A percentile compares a stretch with the other conserved stretches of the same genome.
Evolutionary conservation across 352 stramenopile genomes (phyloP).

Genomic region (Pythium diclinum): DNA sequence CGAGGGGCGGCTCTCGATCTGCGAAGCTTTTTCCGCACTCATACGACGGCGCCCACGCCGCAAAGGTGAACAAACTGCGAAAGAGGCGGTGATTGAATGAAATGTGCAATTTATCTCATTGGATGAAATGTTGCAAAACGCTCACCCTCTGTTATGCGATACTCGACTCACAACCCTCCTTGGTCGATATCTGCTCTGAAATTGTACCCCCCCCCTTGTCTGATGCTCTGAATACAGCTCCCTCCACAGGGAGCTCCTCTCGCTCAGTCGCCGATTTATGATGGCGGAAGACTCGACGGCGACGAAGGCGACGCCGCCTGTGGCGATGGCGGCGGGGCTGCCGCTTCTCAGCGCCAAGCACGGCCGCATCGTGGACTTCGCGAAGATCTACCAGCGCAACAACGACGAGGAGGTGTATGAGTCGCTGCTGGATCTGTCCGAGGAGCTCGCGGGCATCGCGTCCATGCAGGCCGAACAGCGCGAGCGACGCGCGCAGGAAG

Average conservation of each 20-base stretch:
- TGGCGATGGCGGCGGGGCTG: slow-evolving; percentile 18
- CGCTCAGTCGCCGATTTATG: slow-evolving; percentile 3
- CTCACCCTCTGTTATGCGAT: slow-evolving; percentile 2
- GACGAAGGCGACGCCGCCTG: not conserved
- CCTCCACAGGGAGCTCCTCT: not conserved
- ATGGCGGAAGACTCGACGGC: slow-evolving; percentile 13
- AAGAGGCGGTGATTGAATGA: slow-evolving; percentile 13
- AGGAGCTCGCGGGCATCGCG: slow-evolving; percentile 55
- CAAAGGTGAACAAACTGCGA: slow-evolving; percentile 29
- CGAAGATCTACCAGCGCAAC: slow-evolving; percentile 61
- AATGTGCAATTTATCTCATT: slow-evolving; percentile 23
- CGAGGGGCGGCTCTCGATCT: slow-evolving; percentile 11
- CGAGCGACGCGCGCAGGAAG: slow-evolving; percentile 27
- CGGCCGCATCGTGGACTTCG: slow-evolving; percentile 48
- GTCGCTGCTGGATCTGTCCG: slow-evolving; percentile 46
- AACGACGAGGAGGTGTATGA: slow-evolving; percentile 51
- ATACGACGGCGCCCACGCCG: slow-evolving; percentile 16
- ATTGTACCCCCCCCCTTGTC: not conserved
- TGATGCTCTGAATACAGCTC: not conserved
- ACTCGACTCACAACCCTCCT: not conserved
- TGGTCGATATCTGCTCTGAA: not conserved
- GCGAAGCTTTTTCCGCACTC: slow-evolving; percentile 32
- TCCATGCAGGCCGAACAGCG: slow-evolving; percentile 27
- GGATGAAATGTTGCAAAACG: slow-evolving; percentile 10
- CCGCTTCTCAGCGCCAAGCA: slow-evolving; percentile 28